Evolutionary conservation across 2,329 filamentous ascomycete genomes (phyloP), one percentile per base, ranked within the genome.

Genomic region (Cladobotryum protrusum): DNA sequence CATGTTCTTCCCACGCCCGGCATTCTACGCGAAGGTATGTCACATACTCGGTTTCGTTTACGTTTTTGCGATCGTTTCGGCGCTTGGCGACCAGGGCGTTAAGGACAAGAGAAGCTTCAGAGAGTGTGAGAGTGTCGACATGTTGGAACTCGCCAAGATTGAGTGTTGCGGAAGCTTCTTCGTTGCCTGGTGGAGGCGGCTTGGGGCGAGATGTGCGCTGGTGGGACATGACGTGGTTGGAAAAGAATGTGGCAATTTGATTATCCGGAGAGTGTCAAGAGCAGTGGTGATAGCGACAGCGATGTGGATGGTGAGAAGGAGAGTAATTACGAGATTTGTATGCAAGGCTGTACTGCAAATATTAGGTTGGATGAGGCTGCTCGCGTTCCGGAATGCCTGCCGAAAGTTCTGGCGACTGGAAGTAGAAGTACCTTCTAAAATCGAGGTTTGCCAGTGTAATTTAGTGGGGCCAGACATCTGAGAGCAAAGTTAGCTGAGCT

Each of bases 101-200:
- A 62, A 99, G 89, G 63, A 99, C 87, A 45, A 96, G 81, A 59
- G 89, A 82, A 2, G 93, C 91, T 72, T 97, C 93, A 33, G 89
- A 95, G 47, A 96, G 81, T 42, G 91, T 96, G 54, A 99, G 77
- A 5, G 91, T 92, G 65, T 93, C 89, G 57, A 95, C 90, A 63
- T 92, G 78, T 61, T 95, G 83, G 71, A 97, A 96, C 66, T 96
- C 92, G 71, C 93, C 93, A 11, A 99, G 86, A 67, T 86, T 87
- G 56, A 97, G 82, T 49, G 83, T 82, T 7, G 81, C 75, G 45
- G 86, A 83, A 19, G 92, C 91, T 73, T 96, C 90, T 69, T 97
- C 92, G 67, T 96, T 91, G 65, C 87, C 86, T 50, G 82, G 78
- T 43, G 80, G 79, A 41, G 77, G 73, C 56, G 83, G 85, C 70